Base-by-base conservation (phyloP, 148 eudicot species). In the Arbutus unedo region DNA sequence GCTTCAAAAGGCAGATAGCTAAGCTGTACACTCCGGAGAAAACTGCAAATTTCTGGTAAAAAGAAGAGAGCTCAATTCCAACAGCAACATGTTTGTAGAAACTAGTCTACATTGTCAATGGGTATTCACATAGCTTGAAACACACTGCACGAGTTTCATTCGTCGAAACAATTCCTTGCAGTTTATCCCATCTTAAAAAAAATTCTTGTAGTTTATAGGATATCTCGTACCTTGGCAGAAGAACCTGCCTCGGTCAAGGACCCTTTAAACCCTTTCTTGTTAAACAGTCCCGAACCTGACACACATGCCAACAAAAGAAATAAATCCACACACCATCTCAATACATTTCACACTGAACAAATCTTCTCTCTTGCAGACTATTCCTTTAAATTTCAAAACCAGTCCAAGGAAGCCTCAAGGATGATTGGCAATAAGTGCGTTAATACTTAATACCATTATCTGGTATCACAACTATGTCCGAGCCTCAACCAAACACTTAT, bases 1-100 rank as follows among this genome's bases (percentile, higher is more conserved):
- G 91, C 94, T 91, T 96, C 92, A 96, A 72, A 56, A 96, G 85
- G 85, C 98, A 96, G 47, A 91, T 90, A 79, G 94, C 98, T 81
- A 96, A 86, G 81, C 98, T 90, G 83, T 94, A 91, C 53, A 94
- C 93, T 76, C 98, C 98, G 56, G 98, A 92, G 64, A 96, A 79
- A 83, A 91, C 88, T 62, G 98, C 98, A 91, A 96, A 96, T 71
- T 98, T 94, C 98, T 96, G 85, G 74, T 13, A 81, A n/a, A 53
- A 74, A 66, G 44, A 73, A 14, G 23, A 31, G 50, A 74, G 14
- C 31, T 72, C 45, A 19, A 56, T 23, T 21, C 10, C 45, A 59
- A 48, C 73, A 67, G 45, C 48, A 72, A 23, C 44, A 81, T 45
- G 70, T 23, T 53, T 3, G 44, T 53, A 13, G 31, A 55, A 81